Evolutionary conservation across 176 grass and related monocot species (phyloP).

Genomic region (Thalia dealbata): DNA sequence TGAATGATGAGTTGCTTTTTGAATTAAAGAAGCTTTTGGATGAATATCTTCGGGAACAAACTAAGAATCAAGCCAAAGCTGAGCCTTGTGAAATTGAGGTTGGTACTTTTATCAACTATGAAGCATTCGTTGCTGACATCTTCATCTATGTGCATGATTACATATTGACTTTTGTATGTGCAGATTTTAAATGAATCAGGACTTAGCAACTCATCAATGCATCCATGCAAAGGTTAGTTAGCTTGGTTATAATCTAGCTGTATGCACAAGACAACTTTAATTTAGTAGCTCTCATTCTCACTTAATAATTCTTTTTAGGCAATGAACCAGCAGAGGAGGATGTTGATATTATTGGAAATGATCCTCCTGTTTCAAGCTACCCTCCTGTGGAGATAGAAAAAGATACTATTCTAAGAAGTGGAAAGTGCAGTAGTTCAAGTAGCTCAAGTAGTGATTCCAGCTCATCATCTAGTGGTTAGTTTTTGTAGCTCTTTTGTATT

Average conservation of each 20-base stretch:
- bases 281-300: conserved; percentile 9
- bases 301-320: conserved; percentile 32
- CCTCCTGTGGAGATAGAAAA: conserved; percentile 77
- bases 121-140: neutral
- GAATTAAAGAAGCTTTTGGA: conserved; percentile 73
- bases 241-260: neutral
- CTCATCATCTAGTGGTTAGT: conserved; percentile 80
- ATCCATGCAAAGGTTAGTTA: conserved; percentile 51
- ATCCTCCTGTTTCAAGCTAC: conserved; percentile 56
- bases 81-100: conserved; percentile 62
- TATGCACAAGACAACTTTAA: neutral
- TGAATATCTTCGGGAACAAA: conserved; percentile 37
- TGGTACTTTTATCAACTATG: conserved; percentile 14
- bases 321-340: conserved; percentile 71
- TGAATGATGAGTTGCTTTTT: conserved; percentile 56
- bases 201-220: conserved; percentile 52
- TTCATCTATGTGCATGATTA: conserved; percentile 3
- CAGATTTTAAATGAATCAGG: conserved; percentile 79
- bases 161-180: neutral
- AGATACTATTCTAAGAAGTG: conserved; percentile 54
- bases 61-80: conserved; percentile 33
- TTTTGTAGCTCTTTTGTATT: conserved; percentile 6
- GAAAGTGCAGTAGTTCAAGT: conserved; percentile 78
- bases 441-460: conserved; percentile 71
- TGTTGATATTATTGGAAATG: conserved; percentile 83